Base-by-base conservation (phyloP, 176 grass and related monocot species). In the Ananas comosus region DNA sequence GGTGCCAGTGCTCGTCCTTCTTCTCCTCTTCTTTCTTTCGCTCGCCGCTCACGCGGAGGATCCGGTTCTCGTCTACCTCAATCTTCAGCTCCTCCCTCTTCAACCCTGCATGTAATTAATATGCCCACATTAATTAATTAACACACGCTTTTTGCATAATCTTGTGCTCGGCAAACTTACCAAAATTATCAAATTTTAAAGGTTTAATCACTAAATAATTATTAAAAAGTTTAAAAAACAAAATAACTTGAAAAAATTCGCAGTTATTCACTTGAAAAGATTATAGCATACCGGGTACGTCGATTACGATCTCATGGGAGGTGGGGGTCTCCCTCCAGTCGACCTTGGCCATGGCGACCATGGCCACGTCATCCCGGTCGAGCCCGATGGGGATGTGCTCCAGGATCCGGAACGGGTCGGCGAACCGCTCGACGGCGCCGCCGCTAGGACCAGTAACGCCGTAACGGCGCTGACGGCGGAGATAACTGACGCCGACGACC, bases 11-110 rank as follows among this genome's bases (percentile, higher is more conserved):
- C 51, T 87, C 83, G 2, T 80, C 92, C 48, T 74, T 80, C 1
- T 27, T 67, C 70, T 91, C 81, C 74, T 85, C 80, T 64, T 78
- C 80, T 21, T 80, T 76, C 78, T 78, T 84, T 23, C 92, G 83
- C 88, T 96, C 88, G 50, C 92, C 92, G 51, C 83, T 83, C 28
- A 89, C 74, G 28, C 88, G 80, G 16, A 91, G 83, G 72, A 96
- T 70, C 77, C 86, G 74, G 83, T 89, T 80, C 64, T 91, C 85
- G 73, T 91, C 92, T 17, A 96, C 54, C 83, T 96, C 92, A 64
- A 96, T 71, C 78, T 80, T 82, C 10, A 89, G 21, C 76, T 96
- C 88, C 70, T 89, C 88, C 71, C 18, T 80, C 25, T 64, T 70
- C 73, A 96, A 80, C n/a, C 91, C 88, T 80, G 64, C 29, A 33